Evolutionary conservation across 208 protist genomes (phyloP).

Genomic region (Herpetomonas samuelpessoai): DNA sequence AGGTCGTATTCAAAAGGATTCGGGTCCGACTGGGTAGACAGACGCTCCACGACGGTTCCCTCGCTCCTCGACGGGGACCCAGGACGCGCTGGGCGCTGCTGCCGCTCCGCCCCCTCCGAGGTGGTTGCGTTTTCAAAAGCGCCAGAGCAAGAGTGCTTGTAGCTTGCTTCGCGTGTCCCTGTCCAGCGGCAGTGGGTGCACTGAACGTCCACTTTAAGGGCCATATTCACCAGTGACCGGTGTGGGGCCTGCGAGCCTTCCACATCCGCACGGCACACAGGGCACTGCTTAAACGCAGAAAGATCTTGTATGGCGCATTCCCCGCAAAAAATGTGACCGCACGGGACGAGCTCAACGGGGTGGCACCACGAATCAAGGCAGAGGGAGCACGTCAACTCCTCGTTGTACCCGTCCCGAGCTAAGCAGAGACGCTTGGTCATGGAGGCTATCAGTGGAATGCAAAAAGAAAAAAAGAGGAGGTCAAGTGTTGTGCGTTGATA

Average conservation of each 20-base stretch:
- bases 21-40: too few species aligned
- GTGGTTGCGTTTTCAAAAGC: too few species aligned
- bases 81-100: too few species aligned
- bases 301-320: not conserved
- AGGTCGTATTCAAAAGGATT: too few species aligned
- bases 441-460: too few species aligned
- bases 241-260: slow-evolving; percentile 9
- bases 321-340: slow-evolving; percentile 24
- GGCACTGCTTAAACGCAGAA: not conserved
- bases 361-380: slow-evolving; percentile 21
- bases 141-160: too few species aligned
- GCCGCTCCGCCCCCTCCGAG: too few species aligned
- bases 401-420: slow-evolving; percentile 11
- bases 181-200: slow-evolving; percentile 14
- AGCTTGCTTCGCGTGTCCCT: slow-evolving; percentile 15
- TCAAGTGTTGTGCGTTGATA: too few species aligned
- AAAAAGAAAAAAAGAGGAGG: too few species aligned
- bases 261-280: slow-evolving; percentile 10
- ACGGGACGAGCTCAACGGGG: slow-evolving; percentile 33
- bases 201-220: slow-evolving; percentile 8
- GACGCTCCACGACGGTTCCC: too few species aligned
- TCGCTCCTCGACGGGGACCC: too few species aligned
- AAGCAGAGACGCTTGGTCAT: too few species aligned
- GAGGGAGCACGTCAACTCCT: slow-evolving; percentile 19
- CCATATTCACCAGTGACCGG: slow-evolving; percentile 14